phyloP scores from a whole-genome alignment of 768 basidiomycete genomes.

The Astraeus odoratus region DNA sequence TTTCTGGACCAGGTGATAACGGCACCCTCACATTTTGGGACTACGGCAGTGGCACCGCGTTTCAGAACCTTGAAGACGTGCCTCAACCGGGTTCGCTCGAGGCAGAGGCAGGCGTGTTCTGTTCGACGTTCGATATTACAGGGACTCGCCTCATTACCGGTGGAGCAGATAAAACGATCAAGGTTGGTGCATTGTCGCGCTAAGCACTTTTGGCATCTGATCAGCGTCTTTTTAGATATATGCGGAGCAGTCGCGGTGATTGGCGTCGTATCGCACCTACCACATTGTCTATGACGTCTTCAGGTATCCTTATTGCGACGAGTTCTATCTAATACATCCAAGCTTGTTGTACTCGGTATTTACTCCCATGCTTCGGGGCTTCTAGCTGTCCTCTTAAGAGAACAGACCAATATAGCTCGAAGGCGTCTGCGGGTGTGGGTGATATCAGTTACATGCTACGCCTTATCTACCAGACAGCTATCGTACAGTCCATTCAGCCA shows the following conservation, averaged over 20 bases:
- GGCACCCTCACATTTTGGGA: constrained; percentile 92
- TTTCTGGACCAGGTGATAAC: constrained; percentile 65
- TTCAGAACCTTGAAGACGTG: constrained; percentile 89
- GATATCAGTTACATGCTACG: too few species aligned
- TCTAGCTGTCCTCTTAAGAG: too few species aligned
- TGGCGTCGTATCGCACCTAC: background rate
- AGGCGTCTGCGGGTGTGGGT: too few species aligned
- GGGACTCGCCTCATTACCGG: constrained; percentile 93
- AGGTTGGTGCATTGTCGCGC: constrained; percentile 44
- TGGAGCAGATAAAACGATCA: constrained; percentile 98
- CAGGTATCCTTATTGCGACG: background rate
- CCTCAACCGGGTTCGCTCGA: constrained; percentile 98
- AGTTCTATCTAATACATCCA: background rate
- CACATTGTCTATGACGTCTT: background rate
- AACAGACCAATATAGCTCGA: too few species aligned
- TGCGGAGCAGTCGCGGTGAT: constrained; percentile 59
- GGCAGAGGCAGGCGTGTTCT: constrained; percentile 95
- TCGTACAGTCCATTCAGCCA: background rate
- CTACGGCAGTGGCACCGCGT: constrained; percentile 88
- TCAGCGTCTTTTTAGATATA: constrained; percentile 40
- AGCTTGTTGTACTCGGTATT: background rate
- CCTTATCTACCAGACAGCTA: too few species aligned
- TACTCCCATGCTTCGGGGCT: background rate
- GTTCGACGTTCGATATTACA: constrained; percentile 93
- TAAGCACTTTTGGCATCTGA: background rate